Evolutionary conservation across 768 basidiomycete genomes (phyloP).

Genomic region (Tubosaeta brunneosetosa): DNA sequence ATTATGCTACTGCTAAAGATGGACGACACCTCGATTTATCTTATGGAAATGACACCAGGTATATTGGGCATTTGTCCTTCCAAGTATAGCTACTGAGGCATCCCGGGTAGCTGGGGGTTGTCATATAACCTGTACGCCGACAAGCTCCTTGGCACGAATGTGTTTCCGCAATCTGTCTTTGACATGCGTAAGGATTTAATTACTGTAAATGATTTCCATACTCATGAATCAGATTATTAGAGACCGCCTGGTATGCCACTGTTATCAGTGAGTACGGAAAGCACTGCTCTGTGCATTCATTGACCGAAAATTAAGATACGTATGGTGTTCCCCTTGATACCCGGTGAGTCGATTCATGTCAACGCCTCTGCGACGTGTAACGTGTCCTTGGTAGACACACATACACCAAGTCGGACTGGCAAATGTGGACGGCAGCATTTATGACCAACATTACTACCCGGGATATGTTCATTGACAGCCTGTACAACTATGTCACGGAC

Average conservation of each 20-base stretch:
- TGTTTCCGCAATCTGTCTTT: slow-evolving; percentile 36
- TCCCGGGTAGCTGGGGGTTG: slow-evolving; percentile 45
- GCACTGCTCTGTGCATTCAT: background rate
- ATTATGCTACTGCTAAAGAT: slow-evolving; percentile 45
- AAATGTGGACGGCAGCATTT: slow-evolving; percentile 53
- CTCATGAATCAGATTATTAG: slow-evolving; percentile 4
- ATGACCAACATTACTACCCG: slow-evolving; percentile 42
- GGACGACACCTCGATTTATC: slow-evolving; percentile 49
- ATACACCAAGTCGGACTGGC: slow-evolving; percentile 61
- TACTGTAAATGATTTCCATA: background rate
- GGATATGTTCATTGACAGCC: slow-evolving; percentile 47
- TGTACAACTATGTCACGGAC: slow-evolving; percentile 46
- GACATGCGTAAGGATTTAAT: slow-evolving; percentile 13
- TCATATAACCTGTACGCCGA: slow-evolving; percentile 64
- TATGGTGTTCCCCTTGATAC: slow-evolving; percentile 23
- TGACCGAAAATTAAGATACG: slow-evolving; percentile 6
- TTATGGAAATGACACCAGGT: slow-evolving; percentile 53
- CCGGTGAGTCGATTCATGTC: slow-evolving; percentile 1
- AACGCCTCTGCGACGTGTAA: background rate
- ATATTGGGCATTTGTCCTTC: background rate
- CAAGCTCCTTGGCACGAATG: slow-evolving; percentile 47
- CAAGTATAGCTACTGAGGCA: background rate
- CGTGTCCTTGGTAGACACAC: slow-evolving; percentile 34
- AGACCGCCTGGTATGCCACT: slow-evolving; percentile 16
- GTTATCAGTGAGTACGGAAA: slow-evolving; percentile 11